Percentiles rank a stretch among this genome's conserved stretches.
Conservation (phyloP, 495 filamentous ascomycete genomes). For the Aspergillus nidulans region DNA sequence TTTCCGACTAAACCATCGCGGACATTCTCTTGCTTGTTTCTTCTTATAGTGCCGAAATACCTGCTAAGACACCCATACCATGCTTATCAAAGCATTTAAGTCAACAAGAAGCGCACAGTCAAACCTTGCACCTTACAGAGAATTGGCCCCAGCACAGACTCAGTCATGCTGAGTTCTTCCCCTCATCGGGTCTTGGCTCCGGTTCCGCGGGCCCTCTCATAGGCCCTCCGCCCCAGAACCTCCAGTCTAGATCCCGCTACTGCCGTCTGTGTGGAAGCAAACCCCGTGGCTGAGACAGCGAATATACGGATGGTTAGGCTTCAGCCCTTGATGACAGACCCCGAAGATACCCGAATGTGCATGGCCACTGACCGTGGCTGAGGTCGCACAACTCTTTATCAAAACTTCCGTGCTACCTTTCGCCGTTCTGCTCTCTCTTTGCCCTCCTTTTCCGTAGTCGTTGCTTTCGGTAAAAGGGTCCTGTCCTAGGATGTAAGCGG, state of each 20-base stretch:
- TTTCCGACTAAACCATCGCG: background rate
- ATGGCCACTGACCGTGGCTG: conserved; percentile 12
- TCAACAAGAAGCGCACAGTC: background rate
- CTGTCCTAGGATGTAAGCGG: background rate
- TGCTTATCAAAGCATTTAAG: conserved; percentile 8
- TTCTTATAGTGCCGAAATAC: background rate
- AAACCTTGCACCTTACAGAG: conserved; percentile 2
- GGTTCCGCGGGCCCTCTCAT: conserved; percentile 8
- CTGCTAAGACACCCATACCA: background rate
- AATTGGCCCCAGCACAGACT: conserved; percentile 15
- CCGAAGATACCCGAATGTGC: conserved; percentile 16
- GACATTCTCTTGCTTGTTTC: background rate
- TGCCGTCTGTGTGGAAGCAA: background rate
- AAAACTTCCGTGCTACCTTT: conserved; percentile 6
- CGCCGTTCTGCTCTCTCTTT: background rate
- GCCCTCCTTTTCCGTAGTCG: background rate
- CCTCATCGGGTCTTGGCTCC: conserved; percentile 15
- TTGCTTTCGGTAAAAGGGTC: background rate
- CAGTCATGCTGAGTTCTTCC: conserved; percentile 9
- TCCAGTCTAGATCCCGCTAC: conserved; percentile 9
- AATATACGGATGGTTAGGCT: conserved; percentile 10
- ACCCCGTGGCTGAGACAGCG: conserved; percentile 6
- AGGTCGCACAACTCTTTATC: conserved; percentile 6
- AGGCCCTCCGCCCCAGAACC: background rate
- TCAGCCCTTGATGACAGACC: conserved; percentile 4